Percentiles rank a stretch among this genome's conserved stretches.
Conservation (phyloP, 768 basidiomycete species). For the Mycena belliarum region DNA sequence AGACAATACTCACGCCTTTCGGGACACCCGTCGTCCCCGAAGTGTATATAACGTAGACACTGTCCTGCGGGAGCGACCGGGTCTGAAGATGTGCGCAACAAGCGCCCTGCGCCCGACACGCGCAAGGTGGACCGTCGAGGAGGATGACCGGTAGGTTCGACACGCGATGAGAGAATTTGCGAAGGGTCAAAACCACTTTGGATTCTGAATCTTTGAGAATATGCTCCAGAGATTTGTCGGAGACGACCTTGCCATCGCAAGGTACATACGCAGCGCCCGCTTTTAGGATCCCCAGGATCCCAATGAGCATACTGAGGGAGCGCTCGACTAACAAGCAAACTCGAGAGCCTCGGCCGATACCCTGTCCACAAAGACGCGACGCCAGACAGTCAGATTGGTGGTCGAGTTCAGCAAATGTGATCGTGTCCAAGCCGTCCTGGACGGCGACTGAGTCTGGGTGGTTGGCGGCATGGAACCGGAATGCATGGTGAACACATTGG, state of each 20-base stretch:
- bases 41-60: conserved; percentile 60
- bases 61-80: conserved; percentile 39
- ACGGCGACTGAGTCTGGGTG: conserved; percentile 49
- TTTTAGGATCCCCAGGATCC: conserved; percentile 56
- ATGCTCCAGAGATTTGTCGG: conserved; percentile 53
- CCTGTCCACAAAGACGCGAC: conserved; percentile 23
- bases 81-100: conserved; percentile 41
- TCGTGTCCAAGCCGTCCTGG: conserved; percentile 46
- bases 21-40: conserved; percentile 57
- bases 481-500: conserved; percentile 56
- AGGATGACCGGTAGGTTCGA: conserved; percentile 29
- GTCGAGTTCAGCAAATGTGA: conserved; percentile 55
- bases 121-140: conserved; percentile 35
- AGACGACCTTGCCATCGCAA: conserved; percentile 57
- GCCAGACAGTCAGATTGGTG: conserved; percentile 23
- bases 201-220: conserved; percentile 50
- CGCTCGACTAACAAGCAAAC: conserved; percentile 58
- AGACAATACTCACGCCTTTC: conserved; percentile 40
- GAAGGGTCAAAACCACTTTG: conserved; percentile 42
- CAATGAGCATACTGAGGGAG: conserved; percentile 53
- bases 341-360: conserved; percentile 48
- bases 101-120: conserved; percentile 15
- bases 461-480: conserved; percentile 44
- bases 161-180: conserved; percentile 43
- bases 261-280: conserved; percentile 62